Evolutionary conservation across 2,329 filamentous ascomycete species (phyloP).

Genomic region (Corniculantispora saksenae): DNA sequence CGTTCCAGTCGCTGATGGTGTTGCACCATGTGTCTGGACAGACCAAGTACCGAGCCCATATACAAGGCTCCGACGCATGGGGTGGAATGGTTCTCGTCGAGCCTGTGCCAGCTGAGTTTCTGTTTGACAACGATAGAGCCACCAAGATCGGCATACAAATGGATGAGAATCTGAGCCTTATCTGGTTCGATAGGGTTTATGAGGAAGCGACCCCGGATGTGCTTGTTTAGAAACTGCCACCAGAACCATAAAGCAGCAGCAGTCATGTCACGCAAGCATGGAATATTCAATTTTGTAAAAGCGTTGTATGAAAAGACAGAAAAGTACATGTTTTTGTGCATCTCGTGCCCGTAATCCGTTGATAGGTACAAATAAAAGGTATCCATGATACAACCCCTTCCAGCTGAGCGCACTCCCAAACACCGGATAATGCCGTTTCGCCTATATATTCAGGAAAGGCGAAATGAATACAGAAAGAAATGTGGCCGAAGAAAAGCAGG

Average conservation of each 20-base stretch:
- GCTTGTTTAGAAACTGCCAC: not conserved
- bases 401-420: constrained; percentile 10
- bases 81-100: not conserved
- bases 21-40: constrained; percentile 9
- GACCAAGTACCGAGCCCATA: constrained; percentile 10
- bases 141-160: constrained; percentile 6
- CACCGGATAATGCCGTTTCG: constrained; percentile 17
- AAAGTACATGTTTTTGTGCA: not conserved
- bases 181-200: constrained; percentile 13
- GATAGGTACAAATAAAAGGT: constrained; percentile 5
- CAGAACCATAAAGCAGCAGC: not conserved
- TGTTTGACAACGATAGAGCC: constrained; percentile 5
- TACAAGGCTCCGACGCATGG: not conserved
- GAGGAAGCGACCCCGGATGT: not conserved
- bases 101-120: not conserved
- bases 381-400: not conserved
- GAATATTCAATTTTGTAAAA: not conserved
- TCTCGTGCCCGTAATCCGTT: not conserved
- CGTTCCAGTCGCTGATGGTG: not conserved
- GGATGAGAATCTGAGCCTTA: constrained; percentile 1
- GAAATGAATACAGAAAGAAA: not conserved
- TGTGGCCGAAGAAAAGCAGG: too few relatives aligned
- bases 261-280: not conserved
- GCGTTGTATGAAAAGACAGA: not conserved
- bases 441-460: constrained; percentile 7